These are phyloP conservation scores for Miscanthus lutarioriparius DNA, from an alignment of 176 grass and related monocot species.

Conservation along the genomic window DNA sequence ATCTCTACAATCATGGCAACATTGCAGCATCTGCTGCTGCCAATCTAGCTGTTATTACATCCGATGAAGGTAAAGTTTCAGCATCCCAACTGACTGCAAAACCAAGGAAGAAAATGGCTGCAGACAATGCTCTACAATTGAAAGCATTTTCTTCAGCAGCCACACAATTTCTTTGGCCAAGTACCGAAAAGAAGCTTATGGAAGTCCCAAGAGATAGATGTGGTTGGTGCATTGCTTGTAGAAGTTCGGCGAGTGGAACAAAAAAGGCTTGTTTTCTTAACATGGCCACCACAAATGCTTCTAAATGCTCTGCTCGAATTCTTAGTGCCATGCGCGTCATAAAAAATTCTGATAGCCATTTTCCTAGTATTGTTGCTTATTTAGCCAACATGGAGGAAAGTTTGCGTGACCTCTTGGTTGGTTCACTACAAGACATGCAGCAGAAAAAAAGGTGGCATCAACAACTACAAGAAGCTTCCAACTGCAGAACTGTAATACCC, in stretches of 20 bases:
- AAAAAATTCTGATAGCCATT: constrained; percentile 66
- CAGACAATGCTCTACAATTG: constrained; percentile 63
- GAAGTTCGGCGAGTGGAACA: constrained; percentile 63
- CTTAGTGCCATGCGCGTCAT: constrained; percentile 54
- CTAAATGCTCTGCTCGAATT: constrained; percentile 71
- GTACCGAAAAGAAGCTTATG: constrained; percentile 72
- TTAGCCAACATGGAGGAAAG: constrained; percentile 92
- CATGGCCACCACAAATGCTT: constrained; percentile 67
- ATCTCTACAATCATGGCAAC: constrained; percentile 88
- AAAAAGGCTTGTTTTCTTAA: constrained; percentile 95
- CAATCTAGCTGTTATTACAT: constrained; percentile 77
- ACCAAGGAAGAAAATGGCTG: constrained; percentile 53
- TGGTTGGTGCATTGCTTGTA: constrained; percentile 94
- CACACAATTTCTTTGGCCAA: constrained; percentile 85
- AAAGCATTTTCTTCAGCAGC: constrained; percentile 90
- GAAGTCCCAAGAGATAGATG: constrained; percentile 95
- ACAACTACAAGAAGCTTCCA: constrained; percentile 63
- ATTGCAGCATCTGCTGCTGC: constrained; percentile 88
- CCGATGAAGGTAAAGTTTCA: constrained; percentile 70
- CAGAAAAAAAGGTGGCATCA: constrained; percentile 68
- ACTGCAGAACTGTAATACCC: constrained; percentile 68
- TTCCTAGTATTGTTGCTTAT: constrained; percentile 69
- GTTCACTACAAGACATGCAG: constrained; percentile 59
- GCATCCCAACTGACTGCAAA: constrained; percentile 60
- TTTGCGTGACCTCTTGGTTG: constrained; percentile 72